These are phyloP conservation scores for Sporopachydermia cereana DNA, from an alignment of 1,139 yeast species.

Conservation along the genomic window DNA sequence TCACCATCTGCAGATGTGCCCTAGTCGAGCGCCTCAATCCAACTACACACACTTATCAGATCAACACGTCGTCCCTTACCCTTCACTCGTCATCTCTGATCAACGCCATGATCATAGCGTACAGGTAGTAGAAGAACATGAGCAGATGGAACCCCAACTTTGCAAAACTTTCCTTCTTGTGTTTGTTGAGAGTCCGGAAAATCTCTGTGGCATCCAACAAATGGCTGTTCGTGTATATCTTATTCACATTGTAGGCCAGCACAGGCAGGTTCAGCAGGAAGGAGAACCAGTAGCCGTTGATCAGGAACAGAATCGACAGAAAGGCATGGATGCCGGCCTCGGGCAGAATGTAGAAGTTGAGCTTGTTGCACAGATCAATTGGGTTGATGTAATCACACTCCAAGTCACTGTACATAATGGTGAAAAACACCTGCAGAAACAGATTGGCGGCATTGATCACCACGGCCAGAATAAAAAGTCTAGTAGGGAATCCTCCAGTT, in stretches of 20 bases:
- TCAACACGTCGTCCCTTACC: no score
- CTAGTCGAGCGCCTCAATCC: neutral
- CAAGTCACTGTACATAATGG: slow-evolving; percentile 85
- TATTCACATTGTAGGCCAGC: slow-evolving; percentile 70
- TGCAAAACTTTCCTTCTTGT: slow-evolving; percentile 84
- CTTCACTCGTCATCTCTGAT: slow-evolving; percentile 46
- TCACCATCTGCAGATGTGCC: neutral
- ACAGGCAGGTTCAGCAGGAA: slow-evolving; percentile 81
- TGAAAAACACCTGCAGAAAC: slow-evolving; percentile 85
- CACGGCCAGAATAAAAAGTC: slow-evolving; percentile 79
- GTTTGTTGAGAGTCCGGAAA: slow-evolving; percentile 85
- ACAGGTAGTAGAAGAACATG: slow-evolving; percentile 90
- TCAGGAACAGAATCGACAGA: slow-evolving; percentile 55
- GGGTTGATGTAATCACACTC: slow-evolving; percentile 96
- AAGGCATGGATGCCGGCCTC: slow-evolving; percentile 81
- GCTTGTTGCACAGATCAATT: slow-evolving; percentile 86
- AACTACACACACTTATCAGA: neutral
- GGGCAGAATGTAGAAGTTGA: slow-evolving; percentile 74
- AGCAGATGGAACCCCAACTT: slow-evolving; percentile 86
- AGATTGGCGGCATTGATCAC: slow-evolving; percentile 75
- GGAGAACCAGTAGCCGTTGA: slow-evolving; percentile 91
- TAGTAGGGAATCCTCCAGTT: no score
- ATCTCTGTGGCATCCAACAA: slow-evolving; percentile 96
- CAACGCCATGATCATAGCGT: slow-evolving; percentile 93
- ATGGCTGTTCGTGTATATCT: slow-evolving; percentile 65